Evolutionary conservation across 2,329 filamentous ascomycete genomes (phyloP), one percentile per base, ranked within the genome.

Genomic region (Thermothelomyces thermophilus): DNA sequence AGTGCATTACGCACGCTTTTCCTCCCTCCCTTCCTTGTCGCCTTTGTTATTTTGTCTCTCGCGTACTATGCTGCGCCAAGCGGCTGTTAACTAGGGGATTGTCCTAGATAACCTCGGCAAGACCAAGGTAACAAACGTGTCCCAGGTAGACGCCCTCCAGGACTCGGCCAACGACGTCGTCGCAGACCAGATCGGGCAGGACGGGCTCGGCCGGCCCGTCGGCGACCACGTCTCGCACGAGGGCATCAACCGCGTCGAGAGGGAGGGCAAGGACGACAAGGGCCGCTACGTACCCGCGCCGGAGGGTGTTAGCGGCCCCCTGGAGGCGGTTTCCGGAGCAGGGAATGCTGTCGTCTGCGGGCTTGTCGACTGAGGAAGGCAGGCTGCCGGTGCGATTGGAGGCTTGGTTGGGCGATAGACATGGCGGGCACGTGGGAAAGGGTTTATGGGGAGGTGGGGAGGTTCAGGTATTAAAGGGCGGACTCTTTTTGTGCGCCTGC

Each of bases 131-230:
- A 87, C 83, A 10, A 80, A 80, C 64, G 64, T 85, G 62, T 66
- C 78, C 16, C 82, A 84, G 64, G 75, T 86, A 68, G 80, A 87
- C 68, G 80, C 70, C 37, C 72, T 87, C 31, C 83, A 88, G 67
- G 83, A 86, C 65, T 78, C 76, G 61, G 76, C 84, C 30, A 70
- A 87, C 70, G 71, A 74, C 66, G 73, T 83, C 47, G 82, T 76
- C 8, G 71, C 74, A 1, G 76, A 78, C 30, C 83, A 86, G 59
- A 65, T 88, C 22, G 84, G 84, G 39, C 76, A 86, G 58, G 84
- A 82, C 53, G 85, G 85, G 0, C 66, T 87, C 1, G 72, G 78
- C 1, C 77, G 84, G 60, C 82, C 82, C 5, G 65, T 83, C 46
- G 83, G 83, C 53, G 81, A 86, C 63, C 46, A 76, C 2, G 61